Percentiles rank a stretch among this genome's conserved stretches.
Conservation (phyloP, 2,329 filamentous ascomycete genomes). For the Elsinoe necatrix region DNA sequence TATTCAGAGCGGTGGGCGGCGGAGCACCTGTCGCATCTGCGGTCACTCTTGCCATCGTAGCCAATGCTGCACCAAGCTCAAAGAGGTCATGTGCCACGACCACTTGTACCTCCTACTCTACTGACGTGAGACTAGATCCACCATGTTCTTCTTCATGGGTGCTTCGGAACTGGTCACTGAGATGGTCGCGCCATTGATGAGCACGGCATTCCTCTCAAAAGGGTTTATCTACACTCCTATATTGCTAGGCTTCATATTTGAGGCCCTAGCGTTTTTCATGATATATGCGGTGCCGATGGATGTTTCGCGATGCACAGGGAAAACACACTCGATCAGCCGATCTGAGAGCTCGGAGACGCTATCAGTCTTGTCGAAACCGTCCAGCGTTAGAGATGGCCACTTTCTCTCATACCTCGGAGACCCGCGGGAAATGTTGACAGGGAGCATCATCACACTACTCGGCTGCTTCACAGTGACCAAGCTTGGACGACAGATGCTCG, state of each 20-base stretch:
- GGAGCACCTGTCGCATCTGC: not conserved
- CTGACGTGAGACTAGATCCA: not conserved
- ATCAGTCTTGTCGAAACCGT: too few species aligned
- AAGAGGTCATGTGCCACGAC: not conserved
- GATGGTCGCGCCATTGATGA: constrained; percentile 6
- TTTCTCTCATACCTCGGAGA: not conserved
- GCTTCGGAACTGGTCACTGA: constrained; percentile 7
- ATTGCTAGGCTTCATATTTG: constrained; percentile 8
- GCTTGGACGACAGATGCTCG: constrained; percentile 1
- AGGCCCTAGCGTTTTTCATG: not conserved
- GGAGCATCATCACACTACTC: not conserved
- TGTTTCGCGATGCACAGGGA: not conserved
- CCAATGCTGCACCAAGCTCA: constrained; percentile 2
- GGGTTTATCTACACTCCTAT: constrained; percentile 1
- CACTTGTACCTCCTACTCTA: too few species aligned
- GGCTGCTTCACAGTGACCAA: not conserved
- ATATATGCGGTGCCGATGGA: not conserved
- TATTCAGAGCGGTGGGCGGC: constrained; percentile 6
- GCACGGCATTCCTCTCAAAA: not conserved
- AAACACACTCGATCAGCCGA: too few species aligned
- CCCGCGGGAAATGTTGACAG: not conserved
- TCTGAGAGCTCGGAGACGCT: too few species aligned
- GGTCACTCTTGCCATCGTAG: constrained; percentile 7
- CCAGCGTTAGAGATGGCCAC: not conserved
- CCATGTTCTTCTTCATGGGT: constrained; percentile 4